Percentiles rank a stretch among this genome's conserved stretches.
These are phyloP conservation scores for Chaetomium olivaceum DNA, from an alignment of 2,329 filamentous ascomycete genomes.

Conservation along the genomic window DNA sequence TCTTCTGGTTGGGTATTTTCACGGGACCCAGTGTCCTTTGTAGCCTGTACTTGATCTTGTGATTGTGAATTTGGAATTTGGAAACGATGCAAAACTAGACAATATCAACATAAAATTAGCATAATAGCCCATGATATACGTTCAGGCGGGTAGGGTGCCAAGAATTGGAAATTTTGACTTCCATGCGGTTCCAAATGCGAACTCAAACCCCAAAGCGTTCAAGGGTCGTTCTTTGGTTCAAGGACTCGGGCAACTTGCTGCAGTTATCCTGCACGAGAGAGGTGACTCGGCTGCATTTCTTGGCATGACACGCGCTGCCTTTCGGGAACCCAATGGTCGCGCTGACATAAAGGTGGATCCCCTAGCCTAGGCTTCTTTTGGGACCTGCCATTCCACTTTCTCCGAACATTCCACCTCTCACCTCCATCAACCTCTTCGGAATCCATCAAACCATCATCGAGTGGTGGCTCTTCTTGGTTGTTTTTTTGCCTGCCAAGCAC, in stretches of 20 bases:
- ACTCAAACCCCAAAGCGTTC: background rate
- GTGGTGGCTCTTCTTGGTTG: conserved; percentile 19
- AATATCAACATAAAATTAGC: background rate
- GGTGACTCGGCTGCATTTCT: background rate
- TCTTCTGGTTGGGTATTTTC: conserved; percentile 80
- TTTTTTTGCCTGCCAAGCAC: conserved; percentile 14
- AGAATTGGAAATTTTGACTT: too few relatives aligned
- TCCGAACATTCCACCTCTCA: conserved; percentile 23
- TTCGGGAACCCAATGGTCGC: background rate
- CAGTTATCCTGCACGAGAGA: background rate
- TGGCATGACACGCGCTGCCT: conserved; percentile 20
- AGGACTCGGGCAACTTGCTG: background rate
- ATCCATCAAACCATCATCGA: conserved; percentile 20
- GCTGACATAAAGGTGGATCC: conserved; percentile 14
- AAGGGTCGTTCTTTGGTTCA: background rate
- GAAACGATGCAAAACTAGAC: background rate
- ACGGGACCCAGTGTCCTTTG: conserved; percentile 70
- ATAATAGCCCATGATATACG: background rate
- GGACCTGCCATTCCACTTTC: conserved; percentile 23
- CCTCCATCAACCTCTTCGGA: conserved; percentile 18
- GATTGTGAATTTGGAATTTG: background rate
- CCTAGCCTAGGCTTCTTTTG: conserved; percentile 20
- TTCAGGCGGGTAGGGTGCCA: too few relatives aligned
- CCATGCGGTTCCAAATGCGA: too few relatives aligned
- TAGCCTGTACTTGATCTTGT: conserved; percentile 61